Base-by-base conservation (phyloP, 495 filamentous ascomycete genomes). In the Choiromyces venosus region DNA sequence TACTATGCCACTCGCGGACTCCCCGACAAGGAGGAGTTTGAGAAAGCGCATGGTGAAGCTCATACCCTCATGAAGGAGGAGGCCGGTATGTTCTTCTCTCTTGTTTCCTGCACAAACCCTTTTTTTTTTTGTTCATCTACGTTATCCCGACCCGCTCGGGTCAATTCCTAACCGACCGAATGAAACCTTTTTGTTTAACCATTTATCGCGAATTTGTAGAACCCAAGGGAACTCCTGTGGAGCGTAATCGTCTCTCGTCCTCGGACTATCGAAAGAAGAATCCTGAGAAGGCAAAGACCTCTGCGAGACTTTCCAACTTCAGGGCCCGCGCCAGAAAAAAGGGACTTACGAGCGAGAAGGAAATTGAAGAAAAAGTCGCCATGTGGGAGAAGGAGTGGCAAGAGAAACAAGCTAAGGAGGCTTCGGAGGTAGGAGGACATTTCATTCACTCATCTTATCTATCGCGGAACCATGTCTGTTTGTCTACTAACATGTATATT, bases 311-410 rank as follows among this genome's bases (percentile, higher is more conserved):
- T 4, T 80, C 79, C 16, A 80, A 80, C 74, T 80, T 80, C 40
- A 69, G 79, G 37, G 79, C 79, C 21, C 72, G 79, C 56, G 79
- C 79, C 18, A 67, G 79, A 35, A 80, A 80, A 78, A 80, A 80
- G 79, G 79, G 79, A 46, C 38, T 77, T 25, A 77, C 61, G 40
- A 73, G 70, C 38, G 79, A 80, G 35, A 70, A 72, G 25, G 79
- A 80, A 12, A 75, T 80, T 65, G 79, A 80, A 40, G 79, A 80
- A 5, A 74, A 72, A 25, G 79, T 80, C 35, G 69, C 66, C 10
- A 74, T 73, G 64, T 80, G 79, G 79, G 79, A 80, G 40, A 80
- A 80, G 2, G 79, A 80, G 61, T 80, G 79, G 79, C 79, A 80
- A 42, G 79, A 80, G 64, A 80, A 80, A 42, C 79, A 80, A 56